Percentiles rank a stretch among this genome's conserved stretches.
phyloP scores from a whole-genome alignment of 2,329 filamentous ascomycete species.

The Aspergillus quadrilineatus region DNA sequence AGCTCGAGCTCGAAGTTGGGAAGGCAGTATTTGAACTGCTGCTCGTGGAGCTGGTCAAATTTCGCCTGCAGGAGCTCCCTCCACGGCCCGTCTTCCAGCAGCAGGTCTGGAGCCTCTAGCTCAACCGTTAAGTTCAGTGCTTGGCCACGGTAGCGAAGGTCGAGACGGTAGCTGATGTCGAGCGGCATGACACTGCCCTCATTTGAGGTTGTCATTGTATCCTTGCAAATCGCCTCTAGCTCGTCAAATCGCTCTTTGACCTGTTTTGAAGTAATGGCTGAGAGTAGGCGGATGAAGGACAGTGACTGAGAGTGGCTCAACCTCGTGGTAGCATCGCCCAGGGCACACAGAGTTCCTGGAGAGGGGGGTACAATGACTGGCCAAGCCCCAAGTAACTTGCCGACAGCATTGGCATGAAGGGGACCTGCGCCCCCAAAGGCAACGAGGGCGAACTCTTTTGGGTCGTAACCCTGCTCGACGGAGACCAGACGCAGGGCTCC shows the following conservation, averaged over 20 bases:
- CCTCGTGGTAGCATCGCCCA: conserved; percentile 52
- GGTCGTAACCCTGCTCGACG: conserved; percentile 54
- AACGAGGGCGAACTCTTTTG: conserved; percentile 52
- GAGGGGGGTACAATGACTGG: conserved; percentile 55
- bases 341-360: conserved; percentile 52
- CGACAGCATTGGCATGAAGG: conserved; percentile 38
- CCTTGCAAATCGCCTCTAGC: conserved; percentile 38
- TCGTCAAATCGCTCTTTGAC: conserved; percentile 33
- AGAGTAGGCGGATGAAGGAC: conserved; percentile 47
- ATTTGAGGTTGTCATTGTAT: conserved; percentile 2
- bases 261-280: conserved; percentile 36
- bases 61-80: conserved; percentile 36
- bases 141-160: conserved; percentile 52
- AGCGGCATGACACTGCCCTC: conserved; percentile 12
- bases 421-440: conserved; percentile 52
- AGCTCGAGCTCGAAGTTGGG: conserved; percentile 48
- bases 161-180: conserved; percentile 42
- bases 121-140: conserved; percentile 40
- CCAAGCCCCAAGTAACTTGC: conserved; percentile 51
- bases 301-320: conserved; percentile 49
- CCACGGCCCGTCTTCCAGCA: conserved; percentile 28
- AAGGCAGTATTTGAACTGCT: conserved; percentile 49
- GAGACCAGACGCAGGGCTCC: conserved; percentile 53
- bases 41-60: conserved; percentile 45
- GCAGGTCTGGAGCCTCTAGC: conserved; percentile 37